These are phyloP conservation scores for Suillus fuscotomentosus DNA, from an alignment of 768 basidiomycete species.

Conservation along the genomic window DNA sequence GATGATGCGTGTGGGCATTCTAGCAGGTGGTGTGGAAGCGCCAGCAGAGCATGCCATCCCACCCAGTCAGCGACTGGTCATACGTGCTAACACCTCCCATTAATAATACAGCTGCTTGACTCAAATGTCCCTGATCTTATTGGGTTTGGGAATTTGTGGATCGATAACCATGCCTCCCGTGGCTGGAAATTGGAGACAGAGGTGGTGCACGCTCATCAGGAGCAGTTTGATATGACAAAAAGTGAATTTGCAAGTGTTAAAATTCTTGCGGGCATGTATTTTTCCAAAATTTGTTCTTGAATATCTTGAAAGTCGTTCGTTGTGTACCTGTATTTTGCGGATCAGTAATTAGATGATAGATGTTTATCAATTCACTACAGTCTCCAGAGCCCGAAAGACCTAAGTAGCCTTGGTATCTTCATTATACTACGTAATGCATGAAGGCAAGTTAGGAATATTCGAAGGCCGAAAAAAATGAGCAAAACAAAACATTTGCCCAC, in stretches of 20 bases:
- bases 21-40: slow-evolving; percentile 63
- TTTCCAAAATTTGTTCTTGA: background rate
- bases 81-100: slow-evolving; percentile 15
- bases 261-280: background rate
- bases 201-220: background rate
- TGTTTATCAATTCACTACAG: background rate
- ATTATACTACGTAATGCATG: background rate
- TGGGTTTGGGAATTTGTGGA: background rate
- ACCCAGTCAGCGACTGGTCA: slow-evolving; percentile 41
- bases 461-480: background rate
- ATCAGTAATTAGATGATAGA: background rate
- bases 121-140: background rate
- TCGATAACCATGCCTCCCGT: background rate
- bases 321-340: background rate
- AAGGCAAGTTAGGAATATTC: background rate
- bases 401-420: background rate
- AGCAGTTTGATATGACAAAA: background rate
- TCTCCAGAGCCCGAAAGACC: background rate
- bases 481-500: slow-evolving; percentile 26
- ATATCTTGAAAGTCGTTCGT: background rate
- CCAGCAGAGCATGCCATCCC: slow-evolving; percentile 43
- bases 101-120: background rate
- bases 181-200: background rate
- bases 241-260: background rate
- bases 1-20: slow-evolving; percentile 74